phyloP scores from a whole-genome alignment of 129 eudicot genomes.

The Flaveria sonorensis region DNA sequence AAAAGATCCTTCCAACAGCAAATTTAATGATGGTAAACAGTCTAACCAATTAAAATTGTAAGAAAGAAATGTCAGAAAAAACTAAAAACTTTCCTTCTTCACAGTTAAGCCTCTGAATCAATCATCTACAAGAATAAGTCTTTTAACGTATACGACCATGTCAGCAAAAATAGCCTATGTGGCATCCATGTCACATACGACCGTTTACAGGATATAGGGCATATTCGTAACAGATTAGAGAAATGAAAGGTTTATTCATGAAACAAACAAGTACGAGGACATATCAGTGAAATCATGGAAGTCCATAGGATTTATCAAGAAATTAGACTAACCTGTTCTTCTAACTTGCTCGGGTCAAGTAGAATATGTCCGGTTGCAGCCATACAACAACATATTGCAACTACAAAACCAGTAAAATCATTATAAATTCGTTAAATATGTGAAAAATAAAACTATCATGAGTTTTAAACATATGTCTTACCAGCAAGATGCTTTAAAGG shows the following conservation, averaged over 20 bases:
- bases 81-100: background rate
- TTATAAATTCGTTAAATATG: background rate
- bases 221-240: too few relatives aligned
- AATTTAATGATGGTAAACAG: background rate
- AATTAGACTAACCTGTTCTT: conserved; percentile 65
- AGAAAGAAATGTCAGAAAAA: background rate
- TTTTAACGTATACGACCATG: background rate
- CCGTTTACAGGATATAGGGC: background rate
- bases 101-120: background rate
- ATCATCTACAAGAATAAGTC: background rate
- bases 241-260: background rate
- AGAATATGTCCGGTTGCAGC: conserved; percentile 61
- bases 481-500: conserved; percentile 92
- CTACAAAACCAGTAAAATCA: conserved; percentile 38
- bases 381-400: conserved; percentile 76
- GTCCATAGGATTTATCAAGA: background rate
- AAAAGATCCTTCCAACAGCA: background rate
- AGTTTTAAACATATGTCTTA: conserved; percentile 15
- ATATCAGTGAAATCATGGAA: background rate
- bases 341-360: conserved; percentile 74
- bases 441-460: background rate
- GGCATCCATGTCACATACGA: background rate
- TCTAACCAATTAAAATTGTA: background rate
- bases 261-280: background rate
- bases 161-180: background rate